Conservation (phyloP, 345 rosid species). For the Turritis glabra region DNA sequence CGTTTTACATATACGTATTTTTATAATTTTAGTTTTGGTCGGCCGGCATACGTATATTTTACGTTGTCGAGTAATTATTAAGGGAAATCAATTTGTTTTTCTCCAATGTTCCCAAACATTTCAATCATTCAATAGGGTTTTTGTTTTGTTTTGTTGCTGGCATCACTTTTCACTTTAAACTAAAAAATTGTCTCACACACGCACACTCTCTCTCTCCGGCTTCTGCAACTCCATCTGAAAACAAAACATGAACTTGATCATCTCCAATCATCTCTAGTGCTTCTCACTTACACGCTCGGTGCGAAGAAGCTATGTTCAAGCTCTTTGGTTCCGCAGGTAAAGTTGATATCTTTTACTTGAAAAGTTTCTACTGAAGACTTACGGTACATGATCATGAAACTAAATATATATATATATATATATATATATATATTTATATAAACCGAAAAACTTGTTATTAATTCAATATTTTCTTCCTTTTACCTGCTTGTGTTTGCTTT, state of each 20-base stretch:
- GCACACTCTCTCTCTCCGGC: constrained; percentile 19
- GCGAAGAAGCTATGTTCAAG: constrained; percentile 9
- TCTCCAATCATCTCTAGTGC: constrained; percentile 24
- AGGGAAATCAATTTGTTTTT: constrained; percentile 22
- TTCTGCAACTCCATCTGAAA: constrained; percentile 22
- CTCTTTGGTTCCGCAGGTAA: constrained; percentile 29
- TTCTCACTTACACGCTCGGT: background rate
- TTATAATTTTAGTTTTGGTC: background rate
- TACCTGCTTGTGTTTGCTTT: constrained; percentile 18
- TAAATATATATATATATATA: too few species aligned
- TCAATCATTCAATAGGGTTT: background rate
- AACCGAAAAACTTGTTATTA: background rate
- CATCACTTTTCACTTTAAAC: constrained; percentile 16
- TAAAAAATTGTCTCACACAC: background rate
- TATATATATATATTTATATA: too few species aligned
- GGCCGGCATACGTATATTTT: background rate
- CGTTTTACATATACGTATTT: background rate
- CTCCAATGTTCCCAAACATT: background rate
- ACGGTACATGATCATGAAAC: constrained; percentile 7
- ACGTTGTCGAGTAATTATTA: background rate
- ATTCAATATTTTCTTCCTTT: background rate
- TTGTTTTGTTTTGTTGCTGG: constrained; percentile 1
- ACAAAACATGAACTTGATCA: constrained; percentile 14
- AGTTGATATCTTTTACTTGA: background rate
- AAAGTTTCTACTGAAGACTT: background rate